These are phyloP conservation scores for Pholiota molesta DNA, from an alignment of 768 basidiomycete genomes.

Conservation along the genomic window DNA sequence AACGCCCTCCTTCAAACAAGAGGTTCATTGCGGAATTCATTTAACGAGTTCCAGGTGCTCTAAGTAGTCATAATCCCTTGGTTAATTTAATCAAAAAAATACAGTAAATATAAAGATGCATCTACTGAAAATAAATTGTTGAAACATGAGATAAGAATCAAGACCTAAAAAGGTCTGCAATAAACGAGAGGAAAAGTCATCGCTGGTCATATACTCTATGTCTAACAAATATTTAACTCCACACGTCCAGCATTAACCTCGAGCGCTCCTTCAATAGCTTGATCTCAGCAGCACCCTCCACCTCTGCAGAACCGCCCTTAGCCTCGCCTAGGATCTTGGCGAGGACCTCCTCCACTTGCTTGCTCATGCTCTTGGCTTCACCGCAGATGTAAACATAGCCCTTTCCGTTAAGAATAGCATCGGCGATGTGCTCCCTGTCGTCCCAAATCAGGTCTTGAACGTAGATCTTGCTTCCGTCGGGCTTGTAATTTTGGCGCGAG, in stretches of 20 bases:
- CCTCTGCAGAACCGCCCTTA: conserved; percentile 86
- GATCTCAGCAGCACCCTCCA: conserved; percentile 89
- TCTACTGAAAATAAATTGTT: conserved; percentile 1
- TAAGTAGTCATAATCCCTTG: neutral
- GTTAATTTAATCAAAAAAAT: neutral
- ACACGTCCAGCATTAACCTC: conserved; percentile 84
- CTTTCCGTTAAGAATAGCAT: conserved; percentile 90
- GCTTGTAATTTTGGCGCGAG: conserved; percentile 88
- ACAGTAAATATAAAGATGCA: conserved; percentile 1
- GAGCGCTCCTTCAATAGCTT: conserved; percentile 96
- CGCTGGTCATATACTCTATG: conserved; percentile 5
- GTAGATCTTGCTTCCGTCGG: conserved; percentile 95
- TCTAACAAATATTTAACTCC: conserved; percentile 55
- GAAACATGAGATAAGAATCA: neutral
- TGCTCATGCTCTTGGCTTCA: conserved; percentile 96
- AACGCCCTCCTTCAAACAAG: too few species aligned
- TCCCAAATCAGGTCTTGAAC: conserved; percentile 98
- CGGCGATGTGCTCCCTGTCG: conserved; percentile 77
- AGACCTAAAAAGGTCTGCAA: neutral
- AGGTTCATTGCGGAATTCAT: too few species aligned
- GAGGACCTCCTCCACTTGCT: conserved; percentile 90
- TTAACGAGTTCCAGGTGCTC: too few species aligned
- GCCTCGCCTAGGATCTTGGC: conserved; percentile 87
- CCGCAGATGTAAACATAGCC: conserved; percentile 98
- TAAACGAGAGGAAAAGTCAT: conserved; percentile 5